Percentiles rank a stretch among this genome's conserved stretches.
These are phyloP conservation scores for Eucalyptus cloeziana DNA, from an alignment of 345 rosid species.

Conservation along the genomic window DNA sequence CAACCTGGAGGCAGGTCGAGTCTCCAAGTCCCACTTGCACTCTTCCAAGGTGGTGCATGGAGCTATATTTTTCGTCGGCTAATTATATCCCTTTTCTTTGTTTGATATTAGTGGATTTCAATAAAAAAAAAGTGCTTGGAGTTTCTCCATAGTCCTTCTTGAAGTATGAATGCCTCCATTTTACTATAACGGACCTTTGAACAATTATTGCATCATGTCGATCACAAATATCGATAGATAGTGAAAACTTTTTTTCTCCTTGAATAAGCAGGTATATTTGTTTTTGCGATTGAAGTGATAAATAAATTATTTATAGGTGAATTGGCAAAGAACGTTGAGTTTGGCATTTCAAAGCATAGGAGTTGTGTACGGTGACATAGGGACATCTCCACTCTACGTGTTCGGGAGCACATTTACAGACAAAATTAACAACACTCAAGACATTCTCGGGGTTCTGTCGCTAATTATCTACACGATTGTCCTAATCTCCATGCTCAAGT, in stretches of 20 bases:
- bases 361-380: constrained; percentile 67
- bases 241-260: background rate
- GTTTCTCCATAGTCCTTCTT: background rate
- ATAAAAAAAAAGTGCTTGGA: background rate
- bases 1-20: constrained; percentile 53
- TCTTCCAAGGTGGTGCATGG: background rate
- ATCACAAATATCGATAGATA: background rate
- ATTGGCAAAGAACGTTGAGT: constrained; percentile 44
- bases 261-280: background rate
- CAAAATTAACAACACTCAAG: constrained; percentile 23
- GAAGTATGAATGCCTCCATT: background rate
- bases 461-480: constrained; percentile 54
- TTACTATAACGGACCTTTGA: background rate
- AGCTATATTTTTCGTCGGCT: background rate
- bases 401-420: constrained; percentile 40
- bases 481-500: constrained; percentile 48
- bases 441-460: constrained; percentile 54
- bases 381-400: constrained; percentile 76
- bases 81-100: background rate
- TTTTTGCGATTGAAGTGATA: background rate
- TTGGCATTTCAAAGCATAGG: constrained; percentile 72
- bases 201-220: background rate
- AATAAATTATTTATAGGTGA: background rate
- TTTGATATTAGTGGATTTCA: background rate
- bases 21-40: constrained; percentile 9